Percentiles rank a stretch among this genome's conserved stretches.
phyloP scores from a whole-genome alignment of 2,329 filamentous ascomycete genomes.

The Sporothrix sp. region DNA sequence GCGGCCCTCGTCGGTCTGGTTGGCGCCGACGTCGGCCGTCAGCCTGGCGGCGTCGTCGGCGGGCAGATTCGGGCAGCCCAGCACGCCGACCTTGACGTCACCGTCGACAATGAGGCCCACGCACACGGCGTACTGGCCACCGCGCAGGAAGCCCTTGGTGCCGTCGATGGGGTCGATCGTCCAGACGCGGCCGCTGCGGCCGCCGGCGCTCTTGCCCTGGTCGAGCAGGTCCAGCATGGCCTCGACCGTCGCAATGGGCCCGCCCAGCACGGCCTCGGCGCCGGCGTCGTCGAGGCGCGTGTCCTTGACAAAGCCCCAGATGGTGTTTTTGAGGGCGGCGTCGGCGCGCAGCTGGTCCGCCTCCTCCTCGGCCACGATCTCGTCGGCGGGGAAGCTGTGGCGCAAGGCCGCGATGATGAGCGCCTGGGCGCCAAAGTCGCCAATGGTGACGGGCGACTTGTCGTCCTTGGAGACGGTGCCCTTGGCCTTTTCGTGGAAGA shows the following conservation, averaged over 20 bases:
- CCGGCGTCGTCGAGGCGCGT: slow-evolving; percentile 49
- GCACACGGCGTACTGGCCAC: slow-evolving; percentile 95
- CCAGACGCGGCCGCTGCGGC: slow-evolving; percentile 74
- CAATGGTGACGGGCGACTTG: slow-evolving; percentile 92
- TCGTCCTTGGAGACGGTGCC: slow-evolving; percentile 91
- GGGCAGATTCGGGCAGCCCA: slow-evolving; percentile 92
- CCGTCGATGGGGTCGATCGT: slow-evolving; percentile 96
- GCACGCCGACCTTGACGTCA: slow-evolving; percentile 84
- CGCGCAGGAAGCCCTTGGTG: slow-evolving; percentile 92
- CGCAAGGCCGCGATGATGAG: slow-evolving; percentile 87
- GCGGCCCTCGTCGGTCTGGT: slow-evolving; percentile 63
- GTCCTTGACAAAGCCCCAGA: slow-evolving; percentile 73
- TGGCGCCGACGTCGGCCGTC: slow-evolving; percentile 60
- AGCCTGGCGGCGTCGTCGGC: slow-evolving; percentile 68
- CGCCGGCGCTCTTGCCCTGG: slow-evolving; percentile 59
- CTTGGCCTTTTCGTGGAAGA: slow-evolving; percentile 75
- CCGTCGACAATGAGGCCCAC: slow-evolving; percentile 87
- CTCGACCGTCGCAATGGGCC: slow-evolving; percentile 48
- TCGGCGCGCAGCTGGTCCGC: slow-evolving; percentile 69
- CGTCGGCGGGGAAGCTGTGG: slow-evolving; percentile 81
- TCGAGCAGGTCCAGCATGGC: slow-evolving; percentile 55
- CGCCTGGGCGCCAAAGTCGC: slow-evolving; percentile 95
- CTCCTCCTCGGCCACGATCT: slow-evolving; percentile 93
- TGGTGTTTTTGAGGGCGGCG: slow-evolving; percentile 55
- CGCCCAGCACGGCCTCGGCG: slow-evolving; percentile 52